Conservation (phyloP, 805 yeast species). For the Cyberlindnera nakhonratchasimensis region DNA sequence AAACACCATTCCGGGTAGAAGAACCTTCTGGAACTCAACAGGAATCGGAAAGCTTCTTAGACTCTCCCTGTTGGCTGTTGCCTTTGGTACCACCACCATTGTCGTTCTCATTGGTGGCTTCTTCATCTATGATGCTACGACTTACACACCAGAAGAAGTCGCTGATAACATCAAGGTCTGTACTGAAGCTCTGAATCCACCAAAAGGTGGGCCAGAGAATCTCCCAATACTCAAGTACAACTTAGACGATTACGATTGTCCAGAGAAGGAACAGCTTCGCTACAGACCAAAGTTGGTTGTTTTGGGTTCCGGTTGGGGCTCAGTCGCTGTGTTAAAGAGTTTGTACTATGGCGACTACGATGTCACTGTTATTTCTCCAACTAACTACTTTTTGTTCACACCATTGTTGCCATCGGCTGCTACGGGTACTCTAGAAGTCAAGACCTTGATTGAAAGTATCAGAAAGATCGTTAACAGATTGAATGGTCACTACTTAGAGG, state of each 20-base stretch:
- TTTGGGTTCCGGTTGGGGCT: slow-evolving; percentile 72
- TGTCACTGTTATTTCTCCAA: slow-evolving; percentile 64
- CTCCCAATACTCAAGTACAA: slow-evolving; percentile 55
- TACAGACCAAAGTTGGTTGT: slow-evolving; percentile 56
- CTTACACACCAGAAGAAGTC: slow-evolving; percentile 45
- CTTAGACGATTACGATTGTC: slow-evolving; percentile 55
- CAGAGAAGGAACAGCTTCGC: slow-evolving; percentile 41
- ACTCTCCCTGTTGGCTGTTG: slow-evolving; percentile 36
- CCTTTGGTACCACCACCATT: slow-evolving; percentile 42
- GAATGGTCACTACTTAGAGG: slow-evolving; percentile 61
- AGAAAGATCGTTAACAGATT: slow-evolving; percentile 50
- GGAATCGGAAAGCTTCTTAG: slow-evolving; percentile 33
- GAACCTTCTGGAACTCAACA: slow-evolving; percentile 27
- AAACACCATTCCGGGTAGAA: slow-evolving; percentile 23
- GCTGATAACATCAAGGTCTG: slow-evolving; percentile 48
- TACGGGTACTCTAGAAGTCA: slow-evolving; percentile 64
- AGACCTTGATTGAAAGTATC: slow-evolving; percentile 61
- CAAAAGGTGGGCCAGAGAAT: slow-evolving; percentile 67
- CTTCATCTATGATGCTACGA: slow-evolving; percentile 63
- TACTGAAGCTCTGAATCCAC: slow-evolving; percentile 49
- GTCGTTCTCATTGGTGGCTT: slow-evolving; percentile 43
- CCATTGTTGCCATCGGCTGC: slow-evolving; percentile 70
- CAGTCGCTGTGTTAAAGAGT: slow-evolving; percentile 53
- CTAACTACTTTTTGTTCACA: slow-evolving; percentile 65
- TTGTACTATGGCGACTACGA: slow-evolving; percentile 54